These are phyloP conservation scores for Apiosordaria backusii DNA, from an alignment of 495 filamentous ascomycete species.

Conservation along the genomic window DNA sequence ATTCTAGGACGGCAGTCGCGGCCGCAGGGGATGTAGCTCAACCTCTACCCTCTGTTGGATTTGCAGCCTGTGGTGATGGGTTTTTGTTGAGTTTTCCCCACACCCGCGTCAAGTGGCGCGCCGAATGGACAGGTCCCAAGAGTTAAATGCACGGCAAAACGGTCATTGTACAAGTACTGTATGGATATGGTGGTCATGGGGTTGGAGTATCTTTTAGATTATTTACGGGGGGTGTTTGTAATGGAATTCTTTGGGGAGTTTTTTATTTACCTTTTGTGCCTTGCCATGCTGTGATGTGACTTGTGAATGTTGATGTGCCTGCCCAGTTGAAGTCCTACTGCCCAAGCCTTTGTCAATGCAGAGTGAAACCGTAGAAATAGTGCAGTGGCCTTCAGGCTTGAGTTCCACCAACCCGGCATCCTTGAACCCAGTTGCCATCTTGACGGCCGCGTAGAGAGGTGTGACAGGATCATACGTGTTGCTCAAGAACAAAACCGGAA, in stretches of 20 bases:
- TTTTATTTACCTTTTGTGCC: no score
- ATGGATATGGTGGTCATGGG: not conserved
- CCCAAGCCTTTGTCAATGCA: constrained; percentile 42
- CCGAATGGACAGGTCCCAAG: not conserved
- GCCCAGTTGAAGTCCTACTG: no score
- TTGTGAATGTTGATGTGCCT: no score
- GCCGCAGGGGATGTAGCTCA: not conserved
- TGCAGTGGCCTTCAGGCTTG: constrained; percentile 44
- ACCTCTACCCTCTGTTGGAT: not conserved
- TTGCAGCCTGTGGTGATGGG: not conserved
- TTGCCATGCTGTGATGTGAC: no score
- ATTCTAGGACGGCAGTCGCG: not conserved
- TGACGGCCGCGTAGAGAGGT: constrained; percentile 47
- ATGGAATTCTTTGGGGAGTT: no score
- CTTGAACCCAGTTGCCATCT: constrained; percentile 48
- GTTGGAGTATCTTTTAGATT: not conserved
- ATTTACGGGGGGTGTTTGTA: not conserved
- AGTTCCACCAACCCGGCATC: constrained; percentile 47
- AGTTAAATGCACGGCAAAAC: not conserved
- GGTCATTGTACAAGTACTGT: not conserved
- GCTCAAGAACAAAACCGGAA: constrained; percentile 58
- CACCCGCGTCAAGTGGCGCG: not conserved
- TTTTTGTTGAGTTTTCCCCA: not conserved
- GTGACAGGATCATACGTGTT: constrained; percentile 61
- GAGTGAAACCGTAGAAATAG: constrained; percentile 33